Evolutionary conservation across 306 rosid species (phyloP).

Genomic region (Hippophae rhamnoides): DNA sequence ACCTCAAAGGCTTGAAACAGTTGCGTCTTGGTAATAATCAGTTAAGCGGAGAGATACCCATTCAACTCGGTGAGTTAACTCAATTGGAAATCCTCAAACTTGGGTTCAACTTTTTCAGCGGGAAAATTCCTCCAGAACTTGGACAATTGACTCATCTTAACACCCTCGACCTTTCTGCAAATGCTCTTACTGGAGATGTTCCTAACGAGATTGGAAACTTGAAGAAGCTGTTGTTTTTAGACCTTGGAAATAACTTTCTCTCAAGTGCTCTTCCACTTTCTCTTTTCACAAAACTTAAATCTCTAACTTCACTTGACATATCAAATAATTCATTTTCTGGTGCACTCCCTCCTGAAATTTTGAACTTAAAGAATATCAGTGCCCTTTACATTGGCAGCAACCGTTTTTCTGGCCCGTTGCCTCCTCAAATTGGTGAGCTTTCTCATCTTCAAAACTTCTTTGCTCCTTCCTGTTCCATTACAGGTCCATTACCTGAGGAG

Average conservation of each 20-base stretch:
- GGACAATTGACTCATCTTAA: conserved; percentile 29
- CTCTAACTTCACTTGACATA: conserved; percentile 61
- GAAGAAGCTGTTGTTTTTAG: conserved; percentile 48
- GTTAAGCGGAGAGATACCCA: conserved; percentile 33
- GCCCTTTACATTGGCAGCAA: conserved; percentile 60
- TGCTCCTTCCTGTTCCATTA: conserved; percentile 52
- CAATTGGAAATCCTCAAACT: conserved; percentile 44
- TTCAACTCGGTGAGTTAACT: conserved; percentile 27
- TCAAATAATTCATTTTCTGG: conserved; percentile 87
- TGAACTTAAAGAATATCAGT: conserved; percentile 48
- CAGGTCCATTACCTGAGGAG: conserved; percentile 86
- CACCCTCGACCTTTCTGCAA: conserved; percentile 64
- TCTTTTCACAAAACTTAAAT: conserved; percentile 42
- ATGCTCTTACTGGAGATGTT: conserved; percentile 45
- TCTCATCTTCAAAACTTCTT: conserved; percentile 43
- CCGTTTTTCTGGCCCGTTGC: conserved; percentile 62
- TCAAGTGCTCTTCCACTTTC: conserved; percentile 61
- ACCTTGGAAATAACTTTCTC: conserved; percentile 60
- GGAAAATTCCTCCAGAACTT: conserved; percentile 49
- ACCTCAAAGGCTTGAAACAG: conserved; percentile 24
- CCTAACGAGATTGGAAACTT: conserved; percentile 60
- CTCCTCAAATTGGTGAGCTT: conserved; percentile 64
- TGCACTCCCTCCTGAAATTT: conserved; percentile 50
- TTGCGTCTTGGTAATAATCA: conserved; percentile 31
- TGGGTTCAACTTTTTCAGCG: conserved; percentile 45